Evolutionary conservation across 176 grass and related monocot species (phyloP).

Genomic region (Paspalum notatum): DNA sequence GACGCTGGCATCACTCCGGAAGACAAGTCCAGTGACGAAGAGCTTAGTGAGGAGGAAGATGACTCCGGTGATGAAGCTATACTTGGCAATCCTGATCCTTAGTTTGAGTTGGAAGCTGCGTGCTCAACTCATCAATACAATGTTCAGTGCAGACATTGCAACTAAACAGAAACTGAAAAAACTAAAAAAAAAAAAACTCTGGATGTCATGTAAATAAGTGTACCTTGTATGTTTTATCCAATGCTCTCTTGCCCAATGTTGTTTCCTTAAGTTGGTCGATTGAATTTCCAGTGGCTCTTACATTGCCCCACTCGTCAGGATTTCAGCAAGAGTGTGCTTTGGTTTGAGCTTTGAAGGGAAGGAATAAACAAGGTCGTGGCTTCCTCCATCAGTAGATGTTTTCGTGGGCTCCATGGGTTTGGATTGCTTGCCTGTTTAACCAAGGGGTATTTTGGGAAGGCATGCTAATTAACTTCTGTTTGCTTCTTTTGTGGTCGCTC

Average conservation of each 20-base stretch:
- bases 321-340: slow-evolving; percentile 10
- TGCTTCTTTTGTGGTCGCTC: neutral
- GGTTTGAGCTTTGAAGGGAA: neutral
- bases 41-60: slow-evolving; percentile 78
- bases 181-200: slow-evolving; percentile 32
- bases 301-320: neutral
- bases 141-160: slow-evolving; percentile 55
- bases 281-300: slow-evolving; percentile 16
- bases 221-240: slow-evolving; percentile 46
- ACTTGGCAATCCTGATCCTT: slow-evolving; percentile 81
- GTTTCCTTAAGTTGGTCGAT: slow-evolving; percentile 24
- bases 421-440: neutral
- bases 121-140: slow-evolving; percentile 39
- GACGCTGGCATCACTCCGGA: slow-evolving; percentile 65
- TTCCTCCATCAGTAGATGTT: neutral
- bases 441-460: neutral
- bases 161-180: slow-evolving; percentile 33
- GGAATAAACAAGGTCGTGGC: slow-evolving; percentile 3
- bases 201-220: slow-evolving; percentile 66
- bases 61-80: slow-evolving; percentile 68
- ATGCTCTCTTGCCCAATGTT: neutral
- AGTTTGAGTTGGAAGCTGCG: slow-evolving; percentile 32
- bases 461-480: neutral
- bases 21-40: slow-evolving; percentile 81
- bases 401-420: neutral